A percentile compares a stretch with the other conserved stretches of the same genome.
Conservation (phyloP, 352 stramenopile genomes). For the Phytophthora pini region DNA sequence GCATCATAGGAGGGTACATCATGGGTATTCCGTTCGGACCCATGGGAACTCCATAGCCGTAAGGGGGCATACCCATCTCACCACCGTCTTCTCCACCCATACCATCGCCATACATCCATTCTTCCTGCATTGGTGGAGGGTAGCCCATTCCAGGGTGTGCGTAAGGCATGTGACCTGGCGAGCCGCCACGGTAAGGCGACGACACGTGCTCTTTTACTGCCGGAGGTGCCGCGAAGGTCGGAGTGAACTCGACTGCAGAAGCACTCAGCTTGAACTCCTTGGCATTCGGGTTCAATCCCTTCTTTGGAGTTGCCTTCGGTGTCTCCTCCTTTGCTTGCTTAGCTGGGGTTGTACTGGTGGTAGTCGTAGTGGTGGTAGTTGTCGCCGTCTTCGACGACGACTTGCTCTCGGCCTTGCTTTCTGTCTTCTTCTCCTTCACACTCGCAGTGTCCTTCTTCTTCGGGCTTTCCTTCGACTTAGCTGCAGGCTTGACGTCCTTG, state of each 20-base stretch:
- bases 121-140: slow-evolving; percentile 53
- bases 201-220: slow-evolving; percentile 35
- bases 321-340: slow-evolving; percentile 25
- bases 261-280: slow-evolving; percentile 90
- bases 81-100: slow-evolving; percentile 48
- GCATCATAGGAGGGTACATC: slow-evolving; percentile 78
- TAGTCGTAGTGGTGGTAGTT: slow-evolving; percentile 11
- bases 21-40: slow-evolving; percentile 66
- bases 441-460: slow-evolving; percentile 33
- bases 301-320: slow-evolving; percentile 49
- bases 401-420: slow-evolving; percentile 24
- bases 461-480: slow-evolving; percentile 28
- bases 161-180: slow-evolving; percentile 47
- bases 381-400: slow-evolving; percentile 15
- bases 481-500: slow-evolving; percentile 25
- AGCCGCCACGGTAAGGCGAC: slow-evolving; percentile 59
- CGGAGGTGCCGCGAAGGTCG: slow-evolving; percentile 49
- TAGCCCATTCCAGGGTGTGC: slow-evolving; percentile 55
- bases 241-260: slow-evolving; percentile 69
- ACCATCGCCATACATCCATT: slow-evolving; percentile 78
- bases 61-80: slow-evolving; percentile 59
- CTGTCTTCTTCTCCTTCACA: slow-evolving; percentile 31
- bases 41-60: slow-evolving; percentile 76
- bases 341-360: slow-evolving; percentile 20
- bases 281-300: slow-evolving; percentile 81